Base-by-base conservation (phyloP, 2,329 filamentous ascomycete genomes). In the Metarhizium robertsii region DNA sequence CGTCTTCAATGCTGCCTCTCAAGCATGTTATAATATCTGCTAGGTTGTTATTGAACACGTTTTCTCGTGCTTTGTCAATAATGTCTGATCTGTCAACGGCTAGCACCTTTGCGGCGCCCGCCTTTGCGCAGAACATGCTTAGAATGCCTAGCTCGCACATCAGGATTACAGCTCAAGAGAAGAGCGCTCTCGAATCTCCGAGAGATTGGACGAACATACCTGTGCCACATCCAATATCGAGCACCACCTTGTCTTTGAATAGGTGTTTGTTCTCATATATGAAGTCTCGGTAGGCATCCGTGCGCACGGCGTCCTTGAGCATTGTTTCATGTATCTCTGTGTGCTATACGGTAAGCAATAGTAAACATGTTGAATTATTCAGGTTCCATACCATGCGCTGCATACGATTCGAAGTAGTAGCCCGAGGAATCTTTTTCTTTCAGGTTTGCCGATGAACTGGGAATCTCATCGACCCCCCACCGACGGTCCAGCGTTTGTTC, bases 61-160 rank as follows among this genome's bases (percentile, higher is more conserved):
- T 96, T 66, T 92, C 87, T 45, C 85, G 84, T 4, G 92, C 91
- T 66, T 92, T 92, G 65, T 88, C 78, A 64, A 96, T 90, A 67
- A 97, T 96, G 62, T 86, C 86, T 3, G 90, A 94, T 66, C 94
- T 94, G 72, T 97, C 92, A 8, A 97, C 91, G 4, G 92, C 90
- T 68, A 95, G 86, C 54, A 97, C 92, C 63, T 84, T 84, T 64
- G 86, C 84, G 6, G 92, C 92, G 43, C 92, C 92, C 16, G 92
- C 92, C 69, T 87, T 88, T 54, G 91, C 92, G 68, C 90, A 95
- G 75, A 97, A 96, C 85, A 97, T 92, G 66, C 88, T 92, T 14
- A 97, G 75, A 61, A 96, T 96, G 30, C 90, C 90, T 77, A 36
- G 16, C 29, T 8, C 2, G 16, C 75, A 40, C 18, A 20, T 30